Conservation (phyloP, 1,284 basidiomycete genomes). For the Limonomyces culmigenus region DNA sequence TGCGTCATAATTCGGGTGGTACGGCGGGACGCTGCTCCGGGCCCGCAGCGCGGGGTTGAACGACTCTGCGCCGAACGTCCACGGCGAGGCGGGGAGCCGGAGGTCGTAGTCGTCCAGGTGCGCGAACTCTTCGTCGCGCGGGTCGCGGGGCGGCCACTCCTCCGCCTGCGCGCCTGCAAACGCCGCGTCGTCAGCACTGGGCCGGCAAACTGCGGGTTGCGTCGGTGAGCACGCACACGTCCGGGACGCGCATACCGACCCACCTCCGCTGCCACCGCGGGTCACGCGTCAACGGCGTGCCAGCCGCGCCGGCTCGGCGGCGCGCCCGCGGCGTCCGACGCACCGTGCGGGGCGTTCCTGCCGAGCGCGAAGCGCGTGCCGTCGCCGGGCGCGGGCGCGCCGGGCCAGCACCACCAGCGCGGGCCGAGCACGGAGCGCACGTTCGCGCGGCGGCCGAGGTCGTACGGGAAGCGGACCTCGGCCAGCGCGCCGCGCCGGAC, state of each 20-base stretch:
- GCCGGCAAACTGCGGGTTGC: too few species aligned
- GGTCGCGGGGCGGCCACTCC: slow-evolving; percentile 47
- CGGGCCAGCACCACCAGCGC: slow-evolving; percentile 74
- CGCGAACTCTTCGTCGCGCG: slow-evolving; percentile 14
- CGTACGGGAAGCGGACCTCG: slow-evolving; percentile 87
- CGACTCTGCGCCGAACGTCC: slow-evolving; percentile 67
- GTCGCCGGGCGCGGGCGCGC: too few species aligned
- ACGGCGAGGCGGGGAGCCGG: slow-evolving; percentile 44
- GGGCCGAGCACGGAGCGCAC: slow-evolving; percentile 67
- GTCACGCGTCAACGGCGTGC: too few species aligned
- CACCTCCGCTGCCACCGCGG: too few species aligned
- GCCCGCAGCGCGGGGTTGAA: slow-evolving; percentile 39
- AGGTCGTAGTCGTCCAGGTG: slow-evolving; percentile 22
- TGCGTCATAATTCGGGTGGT: slow-evolving; percentile 51
- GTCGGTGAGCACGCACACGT: too few species aligned
- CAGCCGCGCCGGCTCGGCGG: too few species aligned
- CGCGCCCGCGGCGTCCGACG: too few species aligned
- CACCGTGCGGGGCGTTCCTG: too few species aligned
- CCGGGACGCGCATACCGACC: too few species aligned
- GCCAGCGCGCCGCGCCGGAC: slow-evolving; percentile 74
- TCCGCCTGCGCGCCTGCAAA: slow-evolving; percentile 1
- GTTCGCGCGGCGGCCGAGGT: slow-evolving; percentile 63
- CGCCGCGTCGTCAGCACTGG: too few species aligned
- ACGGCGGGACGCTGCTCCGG: slow-evolving; percentile 36
- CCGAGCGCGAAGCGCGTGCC: too few species aligned